These are phyloP conservation scores for Trypanosoma boissoni DNA, from an alignment of 208 protist genomes.

Conservation along the genomic window DNA sequence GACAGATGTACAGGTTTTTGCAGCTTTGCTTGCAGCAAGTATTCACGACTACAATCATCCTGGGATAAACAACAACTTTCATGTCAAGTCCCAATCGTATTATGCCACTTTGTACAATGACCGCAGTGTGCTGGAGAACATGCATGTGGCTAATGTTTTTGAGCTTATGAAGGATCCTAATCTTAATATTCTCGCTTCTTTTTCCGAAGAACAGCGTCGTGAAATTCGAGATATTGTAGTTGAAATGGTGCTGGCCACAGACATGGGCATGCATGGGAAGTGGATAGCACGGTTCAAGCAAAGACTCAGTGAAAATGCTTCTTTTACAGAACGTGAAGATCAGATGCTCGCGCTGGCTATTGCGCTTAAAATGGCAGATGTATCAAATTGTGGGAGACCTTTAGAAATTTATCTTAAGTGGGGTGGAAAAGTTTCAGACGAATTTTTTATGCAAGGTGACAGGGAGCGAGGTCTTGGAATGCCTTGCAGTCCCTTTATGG, in stretches of 20 bases:
- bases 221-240: slow-evolving; percentile 89
- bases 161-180: slow-evolving; percentile 84
- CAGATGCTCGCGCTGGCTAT: slow-evolving; percentile 86
- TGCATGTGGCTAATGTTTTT: slow-evolving; percentile 91
- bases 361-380: slow-evolving; percentile 94
- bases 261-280: slow-evolving; percentile 91
- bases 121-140: slow-evolving; percentile 94
- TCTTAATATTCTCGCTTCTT: slow-evolving; percentile 80
- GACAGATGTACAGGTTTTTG: slow-evolving; percentile 83
- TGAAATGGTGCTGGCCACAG: slow-evolving; percentile 93
- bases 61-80: slow-evolving; percentile 94
- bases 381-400: slow-evolving; percentile 91
- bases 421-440: slow-evolving; percentile 86
- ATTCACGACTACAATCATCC: slow-evolving; percentile 97
- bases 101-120: slow-evolving; percentile 94
- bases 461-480: slow-evolving; percentile 82
- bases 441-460: slow-evolving; percentile 94
- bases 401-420: slow-evolving; percentile 88
- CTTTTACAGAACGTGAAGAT: slow-evolving; percentile 79
- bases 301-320: slow-evolving; percentile 53
- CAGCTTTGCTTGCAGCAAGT: slow-evolving; percentile 86
- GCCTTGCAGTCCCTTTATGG: slow-evolving; percentile 93
- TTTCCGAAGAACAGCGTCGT: slow-evolving; percentile 73
- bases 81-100: slow-evolving; percentile 81
- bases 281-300: slow-evolving; percentile 69